phyloP scores from a whole-genome alignment of 108 stramenopile species.

The Skeletonema grethae region DNA sequence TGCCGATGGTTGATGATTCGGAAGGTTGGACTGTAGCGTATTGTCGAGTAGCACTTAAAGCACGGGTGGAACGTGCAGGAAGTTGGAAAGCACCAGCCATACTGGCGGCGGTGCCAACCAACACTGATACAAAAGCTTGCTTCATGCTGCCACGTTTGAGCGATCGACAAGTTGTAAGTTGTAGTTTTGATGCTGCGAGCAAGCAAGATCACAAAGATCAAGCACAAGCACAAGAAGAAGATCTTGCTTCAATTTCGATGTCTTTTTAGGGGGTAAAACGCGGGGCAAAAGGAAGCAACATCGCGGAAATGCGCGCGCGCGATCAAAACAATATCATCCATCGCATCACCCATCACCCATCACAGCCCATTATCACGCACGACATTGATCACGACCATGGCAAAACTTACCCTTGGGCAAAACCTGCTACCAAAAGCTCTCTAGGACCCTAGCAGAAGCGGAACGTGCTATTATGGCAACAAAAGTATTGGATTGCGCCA shows the following conservation, averaged over 20 bases:
- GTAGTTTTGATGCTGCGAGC: too few species aligned
- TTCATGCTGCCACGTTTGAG: background rate
- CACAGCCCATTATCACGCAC: too few species aligned
- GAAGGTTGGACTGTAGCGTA: background rate
- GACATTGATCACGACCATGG: too few species aligned
- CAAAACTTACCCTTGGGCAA: too few species aligned
- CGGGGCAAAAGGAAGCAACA: too few species aligned
- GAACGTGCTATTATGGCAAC: background rate
- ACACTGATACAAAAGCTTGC: background rate
- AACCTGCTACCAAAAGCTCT: too few species aligned
- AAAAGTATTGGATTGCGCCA: slow-evolving; percentile 11
- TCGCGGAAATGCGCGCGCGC: too few species aligned
- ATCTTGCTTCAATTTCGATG: background rate
- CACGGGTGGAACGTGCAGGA: background rate
- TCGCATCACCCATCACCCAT: too few species aligned
- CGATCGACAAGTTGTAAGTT: too few species aligned
- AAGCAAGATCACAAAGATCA: too few species aligned
- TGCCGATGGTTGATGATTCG: slow-evolving; percentile 18
- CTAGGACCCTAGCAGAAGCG: background rate
- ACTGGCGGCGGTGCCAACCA: background rate
- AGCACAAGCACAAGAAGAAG: background rate
- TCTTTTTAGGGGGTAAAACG: background rate
- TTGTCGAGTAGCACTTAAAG: background rate
- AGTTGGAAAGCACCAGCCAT: background rate
- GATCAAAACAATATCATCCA: too few species aligned